Conservation (phyloP, 306 rosid genomes). For the Cicer arietinum region DNA sequence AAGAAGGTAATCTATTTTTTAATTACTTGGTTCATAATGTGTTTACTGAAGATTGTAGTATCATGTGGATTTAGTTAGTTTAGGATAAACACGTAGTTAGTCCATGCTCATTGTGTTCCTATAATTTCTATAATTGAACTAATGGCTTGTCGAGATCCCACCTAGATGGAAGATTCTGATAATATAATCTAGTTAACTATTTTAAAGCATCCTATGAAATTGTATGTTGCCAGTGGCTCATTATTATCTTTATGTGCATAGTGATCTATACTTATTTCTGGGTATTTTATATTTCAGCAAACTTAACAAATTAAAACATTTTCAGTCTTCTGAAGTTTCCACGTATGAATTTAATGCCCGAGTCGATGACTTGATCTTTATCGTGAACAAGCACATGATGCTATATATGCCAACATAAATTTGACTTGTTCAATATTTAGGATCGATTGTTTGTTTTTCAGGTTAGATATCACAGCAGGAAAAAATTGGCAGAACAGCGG, state of each 20-base stretch:
- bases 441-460: conserved; percentile 40
- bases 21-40: conserved; percentile 16
- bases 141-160: conserved; percentile 18
- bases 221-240: conserved; percentile 1
- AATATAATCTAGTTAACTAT: conserved; percentile 2
- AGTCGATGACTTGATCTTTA: conserved; percentile 19
- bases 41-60: conserved; percentile 24
- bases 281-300: conserved; percentile 21
- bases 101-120: conserved; percentile 10
- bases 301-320: conserved; percentile 28
- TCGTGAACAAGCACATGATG: not conserved
- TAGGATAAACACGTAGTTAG: not conserved
- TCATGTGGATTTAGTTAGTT: conserved; percentile 14
- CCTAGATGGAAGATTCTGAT: conserved; percentile 20
- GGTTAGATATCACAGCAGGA: conserved; percentile 78
- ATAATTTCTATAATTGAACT: conserved; percentile 5
- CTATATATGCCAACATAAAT: conserved; percentile 14
- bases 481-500: conserved; percentile 74
- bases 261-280: conserved; percentile 30
- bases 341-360: not conserved
- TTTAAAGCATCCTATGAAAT: conserved; percentile 17
- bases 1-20: conserved; percentile 63
- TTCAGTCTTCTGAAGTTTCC: not conserved
- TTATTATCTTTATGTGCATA: conserved; percentile 1
- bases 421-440: conserved; percentile 29